Evolutionary conservation across 768 basidiomycete species (phyloP).

Genomic region (Collybia mongolica): DNA sequence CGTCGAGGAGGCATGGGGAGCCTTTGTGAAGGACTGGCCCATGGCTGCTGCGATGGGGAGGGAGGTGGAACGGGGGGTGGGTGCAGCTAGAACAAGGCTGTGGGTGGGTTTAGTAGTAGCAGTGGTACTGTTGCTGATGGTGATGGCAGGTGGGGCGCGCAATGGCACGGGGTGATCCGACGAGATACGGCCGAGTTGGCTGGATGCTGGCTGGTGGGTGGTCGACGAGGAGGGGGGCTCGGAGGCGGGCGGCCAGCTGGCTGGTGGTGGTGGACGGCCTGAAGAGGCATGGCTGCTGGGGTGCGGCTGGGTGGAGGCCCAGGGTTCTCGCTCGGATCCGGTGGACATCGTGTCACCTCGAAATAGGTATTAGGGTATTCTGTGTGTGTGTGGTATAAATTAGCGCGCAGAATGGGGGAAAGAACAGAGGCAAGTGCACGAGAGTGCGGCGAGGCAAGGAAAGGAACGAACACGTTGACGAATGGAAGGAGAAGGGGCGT

Average conservation of each 20-base stretch:
- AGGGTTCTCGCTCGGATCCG: slow-evolving; percentile 18
- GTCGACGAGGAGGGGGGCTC: slow-evolving; percentile 27
- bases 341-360: slow-evolving; percentile 16
- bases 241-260: slow-evolving; percentile 9
- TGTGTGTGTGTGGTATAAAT: slow-evolving; percentile 12
- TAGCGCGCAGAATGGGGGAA: not conserved
- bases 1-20: slow-evolving; percentile 17
- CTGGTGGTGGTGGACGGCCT: slow-evolving; percentile 2
- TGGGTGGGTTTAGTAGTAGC: too few species aligned
- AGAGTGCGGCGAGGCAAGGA: slow-evolving; percentile 15
- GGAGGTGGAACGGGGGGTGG: slow-evolving; percentile 15
- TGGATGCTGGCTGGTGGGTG: slow-evolving; percentile 33
- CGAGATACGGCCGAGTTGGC: slow-evolving; percentile 3
- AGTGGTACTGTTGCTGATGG: slow-evolving; percentile 9
- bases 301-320: slow-evolving; percentile 7
- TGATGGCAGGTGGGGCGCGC: slow-evolving; percentile 13
- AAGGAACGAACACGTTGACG: slow-evolving; percentile 4
- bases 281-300: not conserved
- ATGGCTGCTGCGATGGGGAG: slow-evolving; percentile 22
- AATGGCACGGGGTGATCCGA: slow-evolving; percentile 34
- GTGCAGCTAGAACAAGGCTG: slow-evolving; percentile 21
- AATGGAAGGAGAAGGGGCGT: not conserved
- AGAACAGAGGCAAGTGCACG: slow-evolving; percentile 11
- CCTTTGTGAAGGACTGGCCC: slow-evolving; percentile 36
- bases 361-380: slow-evolving; percentile 22